phyloP scores from a whole-genome alignment of 2,329 filamentous ascomycete genomes.

The Diaporthe helianthi region DNA sequence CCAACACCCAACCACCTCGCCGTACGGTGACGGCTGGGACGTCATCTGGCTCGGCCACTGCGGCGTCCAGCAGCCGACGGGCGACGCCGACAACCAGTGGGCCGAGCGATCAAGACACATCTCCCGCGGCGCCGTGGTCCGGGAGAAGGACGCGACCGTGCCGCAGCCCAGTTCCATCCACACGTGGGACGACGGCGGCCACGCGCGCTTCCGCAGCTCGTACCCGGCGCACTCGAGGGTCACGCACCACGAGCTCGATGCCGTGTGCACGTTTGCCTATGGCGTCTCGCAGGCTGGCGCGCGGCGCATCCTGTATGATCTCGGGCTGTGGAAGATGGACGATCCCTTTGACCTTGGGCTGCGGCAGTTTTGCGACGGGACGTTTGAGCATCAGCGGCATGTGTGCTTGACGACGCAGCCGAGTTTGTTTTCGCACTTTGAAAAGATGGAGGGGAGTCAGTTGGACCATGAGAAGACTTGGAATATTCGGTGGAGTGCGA shows the following conservation, averaged over 20 bases:
- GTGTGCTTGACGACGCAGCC: slow-evolving; percentile 10
- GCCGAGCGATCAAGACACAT: background rate
- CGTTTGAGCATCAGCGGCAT: background rate
- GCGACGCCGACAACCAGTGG: background rate
- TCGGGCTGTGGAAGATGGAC: slow-evolving; percentile 10
- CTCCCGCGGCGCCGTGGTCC: background rate
- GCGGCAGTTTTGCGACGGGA: slow-evolving; percentile 12
- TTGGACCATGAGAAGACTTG: slow-evolving; percentile 13
- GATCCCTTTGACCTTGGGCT: background rate
- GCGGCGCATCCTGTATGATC: background rate
- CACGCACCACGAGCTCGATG: slow-evolving; percentile 11
- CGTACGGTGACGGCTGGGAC: slow-evolving; percentile 11
- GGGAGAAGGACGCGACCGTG: background rate
- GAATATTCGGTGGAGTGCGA: slow-evolving; percentile 3
- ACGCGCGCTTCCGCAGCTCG: slow-evolving; percentile 5
- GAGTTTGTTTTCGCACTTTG: slow-evolving; percentile 6
- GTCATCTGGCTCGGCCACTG: slow-evolving; percentile 17
- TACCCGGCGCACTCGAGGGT: slow-evolving; percentile 4
- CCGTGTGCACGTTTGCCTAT: slow-evolving; percentile 12
- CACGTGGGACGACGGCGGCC: slow-evolving; percentile 5
- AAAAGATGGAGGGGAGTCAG: background rate
- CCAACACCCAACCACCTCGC: background rate
- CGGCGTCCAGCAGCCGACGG: slow-evolving; percentile 6
- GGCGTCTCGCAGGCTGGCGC: slow-evolving; percentile 2
- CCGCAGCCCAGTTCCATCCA: background rate